A percentile compares a stretch with the other conserved stretches of the same genome.
These are phyloP conservation scores for Porphyra umbilicalis DNA, from an alignment of 31 red algal species.

Conservation along the genomic window DNA sequence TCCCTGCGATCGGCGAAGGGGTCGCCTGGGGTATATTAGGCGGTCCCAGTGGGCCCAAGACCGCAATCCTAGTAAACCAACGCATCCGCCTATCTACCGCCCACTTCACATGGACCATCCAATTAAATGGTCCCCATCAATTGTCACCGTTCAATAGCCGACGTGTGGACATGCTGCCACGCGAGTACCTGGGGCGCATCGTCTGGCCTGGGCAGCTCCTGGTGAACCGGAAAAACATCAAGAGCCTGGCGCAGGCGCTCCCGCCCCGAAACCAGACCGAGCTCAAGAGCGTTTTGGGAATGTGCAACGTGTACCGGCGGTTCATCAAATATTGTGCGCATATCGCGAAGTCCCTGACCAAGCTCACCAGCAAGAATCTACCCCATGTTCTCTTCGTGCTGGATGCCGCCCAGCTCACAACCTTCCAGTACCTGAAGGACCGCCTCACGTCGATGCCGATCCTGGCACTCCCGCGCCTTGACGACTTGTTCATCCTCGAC, in stretches of 20 bases:
- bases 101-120: too few species aligned
- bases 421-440: not conserved
- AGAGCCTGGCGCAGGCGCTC: not conserved
- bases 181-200: conserved; percentile 10
- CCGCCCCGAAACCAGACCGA: conserved; percentile 4
- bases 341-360: not conserved
- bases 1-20: too few species aligned
- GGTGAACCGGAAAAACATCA: not conserved
- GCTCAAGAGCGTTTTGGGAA: conserved; percentile 2
- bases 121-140: too few species aligned
- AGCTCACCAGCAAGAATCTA: not conserved
- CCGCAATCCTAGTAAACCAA: too few species aligned
- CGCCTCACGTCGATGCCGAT: not conserved
- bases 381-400: not conserved
- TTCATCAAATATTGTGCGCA: not conserved
- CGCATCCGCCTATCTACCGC: too few species aligned
- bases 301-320: conserved; percentile 5
- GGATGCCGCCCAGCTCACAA: not conserved
- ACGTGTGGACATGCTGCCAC: too few species aligned
- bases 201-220: conserved; percentile 7
- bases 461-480: conserved; percentile 6
- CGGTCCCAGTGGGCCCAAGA: too few species aligned
- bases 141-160: too few species aligned
- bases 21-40: too few species aligned
- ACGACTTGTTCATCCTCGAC: not conserved